Evolutionary conservation across 2,329 filamentous ascomycete genomes (phyloP), one percentile per base, ranked within the genome.

Genomic region (Ophiostoma ulmi): DNA sequence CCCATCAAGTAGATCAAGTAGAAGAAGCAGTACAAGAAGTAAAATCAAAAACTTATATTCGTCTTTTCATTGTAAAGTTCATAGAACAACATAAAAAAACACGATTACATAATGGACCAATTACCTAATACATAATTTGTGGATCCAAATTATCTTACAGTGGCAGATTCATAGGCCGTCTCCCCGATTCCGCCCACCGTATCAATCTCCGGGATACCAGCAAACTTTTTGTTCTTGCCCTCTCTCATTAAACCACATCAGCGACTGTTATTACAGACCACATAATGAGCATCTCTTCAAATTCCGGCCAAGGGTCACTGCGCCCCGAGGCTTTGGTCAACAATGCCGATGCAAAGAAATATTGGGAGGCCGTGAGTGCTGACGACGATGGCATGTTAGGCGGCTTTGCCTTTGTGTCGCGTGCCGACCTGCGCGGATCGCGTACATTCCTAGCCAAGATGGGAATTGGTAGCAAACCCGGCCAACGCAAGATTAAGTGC

Each of bases 361-460:
- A 86, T 77, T 87, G 84, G 85, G 76, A 84, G 69, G 75, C 76
- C 31, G 75, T 83, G 69, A 78, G 79, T 1, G 80, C 83, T 61
- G 80, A 83, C 68, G 79, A 82, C 66, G 85, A 90, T 75, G 92
- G 92, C 76, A 94, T 95, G 90, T 89, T 97, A 1, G 93, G 92
- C 73, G 91, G 94, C 79, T 82, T 82, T 71, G 78, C 81, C 14
- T 84, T 88, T 78, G 85, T 91, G 76, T 90, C 88, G 44, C 85
- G 87, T 73, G 85, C 91, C 72, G 92, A 94, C 78, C 82, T 94
- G 8, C 87, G 89, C 75, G 88, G 88, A 55, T 92, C 89, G 3
- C 84, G 86, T 75, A 88, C 84, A 76, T 93, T 94, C 78, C 81
- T 93, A 58, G 85, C 87, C 61, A 93, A 93, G 78, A 80, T 94